Evolutionary conservation across 805 yeast species (phyloP), one percentile per base, ranked within the genome.

Genomic region (Monosporozyma aerobia): DNA sequence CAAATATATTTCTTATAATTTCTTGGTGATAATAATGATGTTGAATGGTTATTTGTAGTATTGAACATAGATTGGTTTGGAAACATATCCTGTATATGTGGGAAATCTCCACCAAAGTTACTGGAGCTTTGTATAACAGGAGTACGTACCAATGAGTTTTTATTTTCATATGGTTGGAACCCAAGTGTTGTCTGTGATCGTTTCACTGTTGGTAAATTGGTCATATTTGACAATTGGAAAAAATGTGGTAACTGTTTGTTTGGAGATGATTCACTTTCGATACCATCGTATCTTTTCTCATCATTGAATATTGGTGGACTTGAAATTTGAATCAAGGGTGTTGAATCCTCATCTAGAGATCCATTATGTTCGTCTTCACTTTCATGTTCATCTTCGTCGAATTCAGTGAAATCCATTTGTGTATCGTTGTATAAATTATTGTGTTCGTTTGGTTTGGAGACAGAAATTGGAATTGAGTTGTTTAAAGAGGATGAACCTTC

Each of bases 1-100:
- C 68, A 64, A 4, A 66, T 58, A 47, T 66, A 67, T 48, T 60
- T 63, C 47, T 64, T 64, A 27, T 56, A 56, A 50, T 61, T 59
- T 33, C 53, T 58, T 7, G 65, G 64, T 2, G 68, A 65, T 37
- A 53, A 52, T 29, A 47, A 32, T 39, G 32, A 16, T 4, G 30
- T 43, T 19, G 37, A 32, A 13, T 27, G 41, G 33, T 10, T 47
- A 22, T 32, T 47, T 32, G 49, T 10, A 11, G 8, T 23, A 19
- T 33, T 47, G 6, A 37, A 33, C 49, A 47, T 47, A 6, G 30
- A 25, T 39, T 40, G 44, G 25, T 35, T 23, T 13, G 44, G 43
- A 14, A 43, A 43, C 45, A 41, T 48, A 39, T 37, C 44, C 10
- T 37, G 43, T 22, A 27, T 32, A 5, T 19, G 43, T 14, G 50